These are phyloP conservation scores for Hypoxylon crocopeplum DNA, from an alignment of 495 filamentous ascomycete species.

Conservation along the genomic window DNA sequence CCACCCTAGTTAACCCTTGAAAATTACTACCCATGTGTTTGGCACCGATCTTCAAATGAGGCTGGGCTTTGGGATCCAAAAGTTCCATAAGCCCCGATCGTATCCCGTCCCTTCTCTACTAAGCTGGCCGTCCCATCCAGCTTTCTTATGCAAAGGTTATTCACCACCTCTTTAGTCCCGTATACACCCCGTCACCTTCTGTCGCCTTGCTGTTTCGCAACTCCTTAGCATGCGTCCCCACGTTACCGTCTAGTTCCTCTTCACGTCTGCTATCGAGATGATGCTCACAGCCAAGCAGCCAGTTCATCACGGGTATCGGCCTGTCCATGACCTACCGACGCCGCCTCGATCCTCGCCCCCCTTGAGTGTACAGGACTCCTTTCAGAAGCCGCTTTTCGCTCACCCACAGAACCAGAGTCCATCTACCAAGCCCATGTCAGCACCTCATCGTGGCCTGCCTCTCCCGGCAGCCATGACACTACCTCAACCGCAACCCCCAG, in stretches of 20 bases:
- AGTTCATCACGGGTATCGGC: constrained; percentile 68
- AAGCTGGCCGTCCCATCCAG: constrained; percentile 61
- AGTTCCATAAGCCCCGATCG: constrained; percentile 60
- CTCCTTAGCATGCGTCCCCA: constrained; percentile 34
- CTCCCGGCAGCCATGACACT: constrained; percentile 76
- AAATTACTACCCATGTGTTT: constrained; percentile 44
- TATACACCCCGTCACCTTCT: constrained; percentile 28
- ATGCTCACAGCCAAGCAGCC: constrained; percentile 76
- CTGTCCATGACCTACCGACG: constrained; percentile 73
- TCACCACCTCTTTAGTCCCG: constrained; percentile 48
- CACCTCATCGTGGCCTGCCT: constrained; percentile 77
- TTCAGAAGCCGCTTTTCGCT: constrained; percentile 50
- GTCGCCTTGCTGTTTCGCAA: constrained; percentile 18
- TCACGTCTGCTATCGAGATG: constrained; percentile 46
- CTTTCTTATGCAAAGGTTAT: constrained; percentile 59
- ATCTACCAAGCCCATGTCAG: constrained; percentile 66
- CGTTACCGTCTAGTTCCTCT: constrained; percentile 32
- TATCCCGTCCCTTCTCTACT: constrained; percentile 50
- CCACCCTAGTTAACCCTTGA: constrained; percentile 40
- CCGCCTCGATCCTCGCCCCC: constrained; percentile 68
- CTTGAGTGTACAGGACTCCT: constrained; percentile 57
- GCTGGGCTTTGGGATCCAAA: constrained; percentile 54
- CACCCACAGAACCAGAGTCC: constrained; percentile 50
- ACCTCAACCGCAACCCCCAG: constrained; percentile 52
- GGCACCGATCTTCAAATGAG: constrained; percentile 50